A percentile compares a stretch with the other conserved stretches of the same genome.
phyloP scores from a whole-genome alignment of 164 flowering plant genomes.

The Cinnamomum chago region DNA sequence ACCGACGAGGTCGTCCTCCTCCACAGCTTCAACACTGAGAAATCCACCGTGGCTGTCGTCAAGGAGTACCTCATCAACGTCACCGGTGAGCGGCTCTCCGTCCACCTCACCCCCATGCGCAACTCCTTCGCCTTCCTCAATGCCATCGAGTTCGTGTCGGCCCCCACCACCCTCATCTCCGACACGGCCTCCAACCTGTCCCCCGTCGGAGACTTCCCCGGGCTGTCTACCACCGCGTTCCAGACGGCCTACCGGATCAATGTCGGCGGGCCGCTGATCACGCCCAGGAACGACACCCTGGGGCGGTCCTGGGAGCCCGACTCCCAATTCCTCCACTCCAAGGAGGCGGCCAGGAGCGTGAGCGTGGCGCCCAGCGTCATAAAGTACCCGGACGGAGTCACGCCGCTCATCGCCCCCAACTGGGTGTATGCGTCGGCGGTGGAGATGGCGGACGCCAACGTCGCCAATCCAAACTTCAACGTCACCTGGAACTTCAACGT shows the following conservation, averaged over 20 bases:
- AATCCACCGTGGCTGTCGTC: constrained; percentile 17
- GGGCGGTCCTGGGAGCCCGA: constrained; percentile 59
- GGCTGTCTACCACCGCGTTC: constrained; percentile 31
- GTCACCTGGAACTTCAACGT: constrained; percentile 55
- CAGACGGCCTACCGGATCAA: constrained; percentile 46
- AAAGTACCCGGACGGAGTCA: constrained; percentile 31
- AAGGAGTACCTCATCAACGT: constrained; percentile 61
- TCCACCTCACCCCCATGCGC: constrained; percentile 43
- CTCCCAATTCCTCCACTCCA: constrained; percentile 24
- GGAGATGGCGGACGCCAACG: constrained; percentile 47
- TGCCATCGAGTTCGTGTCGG: constrained; percentile 72
- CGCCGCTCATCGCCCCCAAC: constrained; percentile 62
- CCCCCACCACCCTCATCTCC: constrained; percentile 47
- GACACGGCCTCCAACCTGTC: constrained; percentile 37
- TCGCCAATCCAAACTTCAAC: constrained; percentile 49
- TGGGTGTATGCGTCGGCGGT: constrained; percentile 54
- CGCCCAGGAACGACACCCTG: constrained; percentile 56
- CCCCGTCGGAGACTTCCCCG: constrained; percentile 37
- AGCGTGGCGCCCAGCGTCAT: constrained; percentile 34
- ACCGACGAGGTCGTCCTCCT: constrained; percentile 44
- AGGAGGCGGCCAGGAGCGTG: constrained; percentile 25
- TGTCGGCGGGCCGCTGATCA: constrained; percentile 57
- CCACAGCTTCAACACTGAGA: constrained; percentile 32
- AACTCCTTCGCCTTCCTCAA: constrained; percentile 59
- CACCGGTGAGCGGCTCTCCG: constrained; percentile 28